Base-by-base conservation (phyloP, 2,329 filamentous ascomycete species). In the Bipolaris oryzae region DNA sequence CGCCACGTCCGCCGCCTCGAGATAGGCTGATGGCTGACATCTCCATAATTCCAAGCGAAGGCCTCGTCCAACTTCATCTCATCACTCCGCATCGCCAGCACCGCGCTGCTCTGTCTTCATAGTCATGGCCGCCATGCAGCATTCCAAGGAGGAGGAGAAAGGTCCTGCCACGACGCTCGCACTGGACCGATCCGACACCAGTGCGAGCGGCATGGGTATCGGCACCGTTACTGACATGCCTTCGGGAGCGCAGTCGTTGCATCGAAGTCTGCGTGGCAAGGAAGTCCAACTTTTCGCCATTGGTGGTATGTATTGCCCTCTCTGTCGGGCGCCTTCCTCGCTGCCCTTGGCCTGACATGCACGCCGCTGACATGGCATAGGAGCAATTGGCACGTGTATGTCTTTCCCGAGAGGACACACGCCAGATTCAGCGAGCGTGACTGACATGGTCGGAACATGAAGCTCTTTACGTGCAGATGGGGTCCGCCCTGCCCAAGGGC, bases 401-500 rank as follows among this genome's bases (percentile, higher is more conserved):
- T 35, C 33, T 35, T 35, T 35, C 5, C 33, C 33, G 33, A 35
- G 33, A 35, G 2, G 33, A 35, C 33, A 35, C n/a, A 35, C 33
- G 33, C 33, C 33, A 35, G 7, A 35, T 35, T 35, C 13, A 35
- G 33, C 33, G 33, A 35, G 33, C 33, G 33, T 35, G 33, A 35
- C 33, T 35, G 33, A 35, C 33, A 35, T 35, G 33, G 33, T 35
- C 33, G 33, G 33, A 35, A 35, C 33, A 35, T 35, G 33, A 35
- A 35, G 33, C 33, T 35, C 33, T 35, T 5, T 35, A 35, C 33
- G 33, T 35, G 33, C 33, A 35, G 33, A 35, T 35, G 33, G 33
- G 33, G 33, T 35, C 33, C 33, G 33, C 33, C 33, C 33, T 35
- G 33, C 33, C 33, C 33, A 75, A 76, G 44, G 82, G 78, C 44